Base-by-base conservation (phyloP, 2,329 filamentous ascomycete species). In the Monosporascus sp. region DNA sequence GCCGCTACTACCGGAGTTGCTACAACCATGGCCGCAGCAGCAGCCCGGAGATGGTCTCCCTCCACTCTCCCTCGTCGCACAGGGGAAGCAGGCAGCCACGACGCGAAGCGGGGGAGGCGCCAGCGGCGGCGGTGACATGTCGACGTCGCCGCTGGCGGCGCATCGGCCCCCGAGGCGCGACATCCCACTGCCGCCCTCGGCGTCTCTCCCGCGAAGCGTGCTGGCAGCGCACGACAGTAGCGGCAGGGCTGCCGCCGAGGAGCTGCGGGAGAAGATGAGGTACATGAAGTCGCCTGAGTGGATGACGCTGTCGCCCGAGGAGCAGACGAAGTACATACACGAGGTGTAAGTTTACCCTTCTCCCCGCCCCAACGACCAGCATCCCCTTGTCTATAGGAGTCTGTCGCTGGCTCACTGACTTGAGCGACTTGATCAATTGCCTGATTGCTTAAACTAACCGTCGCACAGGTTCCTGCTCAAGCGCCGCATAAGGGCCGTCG, bases 261-360 rank as follows among this genome's bases (percentile, higher is more conserved):
- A 52, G 25, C 52, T 53, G 22, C 44, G 39, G 6, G 37, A 37
- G 11, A 46, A 45, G 17, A 35, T 37, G 22, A 27, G 9, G 3
- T 27, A 47, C 35, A 47, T n/a, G 4, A 48, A 52, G 46, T 46
- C 45, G 3, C 6, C 49, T 1, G 52, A 52, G 44, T 51, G 49
- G 47, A 38, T 47, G n/a, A 31, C 39, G 22, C 24, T 49, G 22
- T 20, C 39, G 22, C 27, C 39, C 14, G 52, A 52, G 38, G 55
- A 57, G 54, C 45, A 57, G 44, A 22, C 31, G n/a, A 47, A 52
- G 7, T 37, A 38, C 35, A 20, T 54, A 20, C 55, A 14, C 35
- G 53, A 20, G 31, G 50, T 58, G 57, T 58, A 55, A 11, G 57
- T 49, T 4, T 15, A 25, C 31, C n/a, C 15, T 27, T n/a, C 6